These are phyloP conservation scores for Heritiera fomes DNA, from an alignment of 345 rosid genomes.

Conservation along the genomic window DNA sequence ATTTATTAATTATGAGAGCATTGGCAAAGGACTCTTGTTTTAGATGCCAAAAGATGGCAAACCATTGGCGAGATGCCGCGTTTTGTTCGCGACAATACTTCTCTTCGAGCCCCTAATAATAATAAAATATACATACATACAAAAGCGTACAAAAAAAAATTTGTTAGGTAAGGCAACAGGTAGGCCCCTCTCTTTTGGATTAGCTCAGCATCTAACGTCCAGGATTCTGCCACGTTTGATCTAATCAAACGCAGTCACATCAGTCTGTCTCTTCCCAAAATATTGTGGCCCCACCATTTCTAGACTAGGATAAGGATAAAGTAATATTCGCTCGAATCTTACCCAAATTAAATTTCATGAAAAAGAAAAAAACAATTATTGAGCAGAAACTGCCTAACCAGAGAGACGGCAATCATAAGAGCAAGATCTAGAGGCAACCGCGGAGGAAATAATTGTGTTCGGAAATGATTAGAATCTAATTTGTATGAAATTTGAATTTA, in stretches of 20 bases:
- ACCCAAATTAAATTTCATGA: too few species aligned
- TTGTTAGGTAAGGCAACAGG: constrained; percentile 7
- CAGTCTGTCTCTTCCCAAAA: background rate
- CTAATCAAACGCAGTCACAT: background rate
- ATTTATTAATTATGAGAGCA: background rate
- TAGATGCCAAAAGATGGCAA: background rate
- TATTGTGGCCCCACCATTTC: background rate
- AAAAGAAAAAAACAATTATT: too few species aligned
- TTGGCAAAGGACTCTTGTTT: constrained; percentile 3
- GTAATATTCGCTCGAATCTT: background rate
- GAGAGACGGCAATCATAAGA: too few species aligned
- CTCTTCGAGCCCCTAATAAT: too few species aligned
- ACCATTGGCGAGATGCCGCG: constrained; percentile 55
- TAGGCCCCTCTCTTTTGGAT: constrained; percentile 34
- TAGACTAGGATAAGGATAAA: background rate
- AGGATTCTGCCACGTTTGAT: constrained; percentile 22
- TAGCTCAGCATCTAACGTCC: background rate
- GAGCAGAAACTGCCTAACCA: too few species aligned
- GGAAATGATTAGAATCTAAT: too few species aligned
- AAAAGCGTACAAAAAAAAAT: background rate
- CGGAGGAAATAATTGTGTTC: too few species aligned
- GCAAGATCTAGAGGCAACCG: too few species aligned
- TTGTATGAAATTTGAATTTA: too few species aligned
- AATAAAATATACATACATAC: too few species aligned
- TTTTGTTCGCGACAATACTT: background rate